Percentiles rank a stretch among this genome's conserved stretches.
phyloP scores from a whole-genome alignment of 495 filamentous ascomycete species.

The Lineolata rhizophorae region DNA sequence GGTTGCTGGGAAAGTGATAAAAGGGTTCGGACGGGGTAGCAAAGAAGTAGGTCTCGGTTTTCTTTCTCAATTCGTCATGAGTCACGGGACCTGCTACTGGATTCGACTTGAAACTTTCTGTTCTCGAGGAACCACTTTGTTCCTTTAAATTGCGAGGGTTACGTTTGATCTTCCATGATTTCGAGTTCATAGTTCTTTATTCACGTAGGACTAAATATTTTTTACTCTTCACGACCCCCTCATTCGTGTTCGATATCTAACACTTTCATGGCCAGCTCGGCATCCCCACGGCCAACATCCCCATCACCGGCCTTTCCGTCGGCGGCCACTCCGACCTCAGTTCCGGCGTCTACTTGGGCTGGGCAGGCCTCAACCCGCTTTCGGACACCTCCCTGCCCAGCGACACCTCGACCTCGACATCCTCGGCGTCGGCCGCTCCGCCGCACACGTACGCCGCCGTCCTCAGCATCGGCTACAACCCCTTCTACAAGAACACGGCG shows the following conservation, averaged over 20 bases:
- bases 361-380: slow-evolving; percentile 33
- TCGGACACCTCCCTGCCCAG: neutral
- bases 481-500: slow-evolving; percentile 73
- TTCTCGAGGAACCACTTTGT: neutral
- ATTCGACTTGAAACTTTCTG: neutral
- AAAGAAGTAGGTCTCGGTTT: slow-evolving; percentile 37
- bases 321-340: slow-evolving; percentile 47
- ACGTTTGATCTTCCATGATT: neutral
- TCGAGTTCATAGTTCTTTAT: neutral
- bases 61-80: neutral
- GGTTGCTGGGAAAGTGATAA: slow-evolving; percentile 65
- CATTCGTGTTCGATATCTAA: slow-evolving; percentile 1
- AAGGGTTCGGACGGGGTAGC: slow-evolving; percentile 82
- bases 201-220: neutral
- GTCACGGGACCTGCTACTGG: neutral
- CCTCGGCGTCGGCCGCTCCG: slow-evolving; percentile 3
- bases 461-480: slow-evolving; percentile 89
- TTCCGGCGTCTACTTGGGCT: slow-evolving; percentile 84
- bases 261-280: slow-evolving; percentile 35
- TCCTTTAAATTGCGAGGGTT: neutral
- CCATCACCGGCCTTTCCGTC: slow-evolving; percentile 42
- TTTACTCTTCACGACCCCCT: slow-evolving; percentile 1
- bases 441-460: slow-evolving; percentile 57
- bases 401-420: slow-evolving; percentile 1
- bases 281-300: slow-evolving; percentile 94